These are phyloP conservation scores for Ogataea degrootiae DNA, from an alignment of 805 yeast genomes.

Conservation along the genomic window DNA sequence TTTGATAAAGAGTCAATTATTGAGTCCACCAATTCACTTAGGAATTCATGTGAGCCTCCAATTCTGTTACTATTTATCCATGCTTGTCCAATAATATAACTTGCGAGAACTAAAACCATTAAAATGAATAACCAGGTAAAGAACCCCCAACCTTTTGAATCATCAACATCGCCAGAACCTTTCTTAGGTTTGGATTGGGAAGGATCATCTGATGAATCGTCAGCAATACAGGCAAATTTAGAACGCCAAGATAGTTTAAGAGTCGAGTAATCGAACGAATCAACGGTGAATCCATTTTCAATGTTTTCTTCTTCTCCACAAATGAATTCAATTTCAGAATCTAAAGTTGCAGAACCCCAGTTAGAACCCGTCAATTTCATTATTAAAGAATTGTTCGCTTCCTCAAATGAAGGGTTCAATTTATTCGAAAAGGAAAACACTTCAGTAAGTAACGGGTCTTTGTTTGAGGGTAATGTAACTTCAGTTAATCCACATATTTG, in stretches of 20 bases:
- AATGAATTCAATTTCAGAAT: conserved; percentile 41
- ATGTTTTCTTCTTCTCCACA: conserved; percentile 36
- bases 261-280: conserved; percentile 34
- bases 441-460: conserved; percentile 48
- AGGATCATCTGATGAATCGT: conserved; percentile 28
- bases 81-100: conserved; percentile 68
- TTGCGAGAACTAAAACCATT: conserved; percentile 61
- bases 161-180: conserved; percentile 23
- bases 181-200: conserved; percentile 22
- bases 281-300: conserved; percentile 25
- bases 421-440: conserved; percentile 53
- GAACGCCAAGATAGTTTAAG: conserved; percentile 31
- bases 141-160: conserved; percentile 66
- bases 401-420: conserved; percentile 31
- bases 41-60: conserved; percentile 63
- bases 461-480: conserved; percentile 43
- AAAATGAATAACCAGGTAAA: conserved; percentile 78
- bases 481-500: conserved; percentile 74
- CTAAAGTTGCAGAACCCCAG: conserved; percentile 65
- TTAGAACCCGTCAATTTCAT: conserved; percentile 45
- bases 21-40: conserved; percentile 69
- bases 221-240: conserved; percentile 35
- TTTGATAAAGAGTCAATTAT: conserved; percentile 52
- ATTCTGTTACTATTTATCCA: conserved; percentile 67
- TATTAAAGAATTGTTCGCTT: conserved; percentile 26